These are phyloP conservation scores for Saccharomyces hybrid DNA, from an alignment of 1,139 yeast genomes.

Conservation along the genomic window DNA sequence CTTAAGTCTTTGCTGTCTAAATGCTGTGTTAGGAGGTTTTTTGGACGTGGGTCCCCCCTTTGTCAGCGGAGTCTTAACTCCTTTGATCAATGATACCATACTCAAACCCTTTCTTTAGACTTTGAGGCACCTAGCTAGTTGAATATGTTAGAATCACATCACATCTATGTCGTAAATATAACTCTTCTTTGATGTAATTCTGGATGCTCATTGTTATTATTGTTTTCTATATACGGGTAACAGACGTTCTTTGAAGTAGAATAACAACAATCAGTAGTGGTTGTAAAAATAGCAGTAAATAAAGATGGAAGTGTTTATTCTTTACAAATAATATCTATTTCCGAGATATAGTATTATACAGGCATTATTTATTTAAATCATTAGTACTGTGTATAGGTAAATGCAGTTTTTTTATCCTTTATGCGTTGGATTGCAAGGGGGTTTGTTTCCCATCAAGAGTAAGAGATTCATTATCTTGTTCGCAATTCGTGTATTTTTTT, in stretches of 20 bases:
- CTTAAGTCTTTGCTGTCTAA: conserved; percentile 66
- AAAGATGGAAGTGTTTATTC: neutral
- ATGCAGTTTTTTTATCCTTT: neutral
- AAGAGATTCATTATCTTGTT: conserved; percentile 44
- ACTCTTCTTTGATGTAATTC: neutral
- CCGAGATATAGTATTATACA: neutral
- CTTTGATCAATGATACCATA: neutral
- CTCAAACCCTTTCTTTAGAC: neutral
- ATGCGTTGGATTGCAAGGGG: neutral
- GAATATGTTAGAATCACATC: neutral
- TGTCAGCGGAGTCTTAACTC: neutral
- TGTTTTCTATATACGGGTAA: neutral
- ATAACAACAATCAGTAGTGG: neutral
- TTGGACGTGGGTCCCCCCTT: conserved; percentile 37
- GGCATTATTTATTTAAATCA: neutral
- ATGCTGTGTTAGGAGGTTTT: conserved; percentile 59
- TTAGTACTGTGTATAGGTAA: neutral
- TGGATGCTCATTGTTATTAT: neutral
- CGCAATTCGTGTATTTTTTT: neutral
- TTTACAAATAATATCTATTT: neutral
- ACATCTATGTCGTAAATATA: neutral
- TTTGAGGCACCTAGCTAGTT: neutral
- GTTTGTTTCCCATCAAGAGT: conserved; percentile 36
- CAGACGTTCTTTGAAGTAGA: neutral
- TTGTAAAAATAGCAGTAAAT: neutral